Percentiles rank a stretch among this genome's conserved stretches.
These are phyloP conservation scores for Coprinopsis strossmayeri DNA, from an alignment of 768 basidiomycete genomes.

Conservation along the genomic window DNA sequence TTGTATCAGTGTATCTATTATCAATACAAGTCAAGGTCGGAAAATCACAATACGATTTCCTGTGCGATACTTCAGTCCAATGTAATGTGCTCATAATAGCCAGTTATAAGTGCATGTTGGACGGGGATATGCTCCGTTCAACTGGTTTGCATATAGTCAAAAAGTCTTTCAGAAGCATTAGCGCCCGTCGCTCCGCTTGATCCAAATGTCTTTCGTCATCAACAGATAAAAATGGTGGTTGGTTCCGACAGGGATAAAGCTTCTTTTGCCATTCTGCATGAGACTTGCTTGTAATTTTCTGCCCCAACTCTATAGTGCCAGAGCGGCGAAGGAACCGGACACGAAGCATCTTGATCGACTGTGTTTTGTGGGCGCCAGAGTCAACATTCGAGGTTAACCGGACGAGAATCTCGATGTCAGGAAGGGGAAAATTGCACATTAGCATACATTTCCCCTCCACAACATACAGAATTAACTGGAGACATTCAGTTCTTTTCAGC, in stretches of 20 bases:
- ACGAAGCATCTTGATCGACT: constrained; percentile 21
- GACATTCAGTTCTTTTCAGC: background rate
- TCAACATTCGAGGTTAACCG: constrained; percentile 2
- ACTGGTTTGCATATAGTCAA: background rate
- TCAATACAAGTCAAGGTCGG: no score
- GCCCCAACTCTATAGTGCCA: constrained; percentile 29
- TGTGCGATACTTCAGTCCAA: no score
- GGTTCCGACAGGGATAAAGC: constrained; percentile 15
- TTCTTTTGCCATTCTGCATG: constrained; percentile 37
- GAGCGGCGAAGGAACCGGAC: constrained; percentile 29
- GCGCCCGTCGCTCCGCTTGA: constrained; percentile 1
- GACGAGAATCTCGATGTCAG: constrained; percentile 41
- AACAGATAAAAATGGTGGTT: constrained; percentile 17
- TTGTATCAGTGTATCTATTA: constrained; percentile 17
- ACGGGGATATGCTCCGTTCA: no score
- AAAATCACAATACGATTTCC: no score
- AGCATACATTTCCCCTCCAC: constrained; percentile 36
- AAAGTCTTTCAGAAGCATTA: constrained; percentile 2
- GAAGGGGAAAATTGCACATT: constrained; percentile 45
- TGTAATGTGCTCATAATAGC: no score
- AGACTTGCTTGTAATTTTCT: constrained; percentile 20
- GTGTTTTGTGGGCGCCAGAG: background rate
- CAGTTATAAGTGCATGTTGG: no score
- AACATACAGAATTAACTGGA: constrained; percentile 37
- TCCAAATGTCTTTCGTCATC: constrained; percentile 16